These are phyloP conservation scores for Blepharisma japonicum DNA, from an alignment of 73 alveolate genomes.

Conservation along the genomic window DNA sequence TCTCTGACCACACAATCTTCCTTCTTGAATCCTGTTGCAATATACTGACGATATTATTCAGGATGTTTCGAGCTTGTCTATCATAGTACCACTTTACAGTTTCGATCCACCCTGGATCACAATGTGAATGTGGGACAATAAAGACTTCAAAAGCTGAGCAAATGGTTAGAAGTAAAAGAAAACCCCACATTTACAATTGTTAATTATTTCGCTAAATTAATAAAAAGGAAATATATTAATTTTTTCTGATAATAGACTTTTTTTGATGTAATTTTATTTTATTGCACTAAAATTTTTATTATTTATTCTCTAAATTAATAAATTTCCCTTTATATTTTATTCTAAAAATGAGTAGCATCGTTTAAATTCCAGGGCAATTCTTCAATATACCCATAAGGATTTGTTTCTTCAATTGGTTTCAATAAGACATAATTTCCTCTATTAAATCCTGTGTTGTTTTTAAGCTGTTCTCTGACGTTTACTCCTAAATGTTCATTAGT, in stretches of 20 bases:
- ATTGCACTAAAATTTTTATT: too few relatives aligned
- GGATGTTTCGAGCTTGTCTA: background rate
- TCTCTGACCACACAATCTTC: constrained; percentile 39
- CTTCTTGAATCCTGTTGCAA: constrained; percentile 13
- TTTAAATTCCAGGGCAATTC: constrained; percentile 8
- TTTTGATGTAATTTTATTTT: too few relatives aligned
- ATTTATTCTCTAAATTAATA: too few relatives aligned
- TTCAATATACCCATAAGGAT: constrained; percentile 4
- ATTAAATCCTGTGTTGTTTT: background rate
- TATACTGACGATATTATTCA: background rate
- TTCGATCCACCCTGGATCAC: constrained; percentile 97
- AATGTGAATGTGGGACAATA: constrained; percentile 94
- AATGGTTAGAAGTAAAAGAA: too few relatives aligned
- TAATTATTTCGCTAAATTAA: too few relatives aligned
- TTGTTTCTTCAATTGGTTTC: constrained; percentile 13
- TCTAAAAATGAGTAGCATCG: background rate
- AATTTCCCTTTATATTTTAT: too few relatives aligned
- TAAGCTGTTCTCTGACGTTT: constrained; percentile 14
- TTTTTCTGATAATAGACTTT: too few relatives aligned
- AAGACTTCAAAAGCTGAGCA: constrained; percentile 61
- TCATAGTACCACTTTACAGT: constrained; percentile 63
- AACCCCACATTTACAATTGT: too few relatives aligned
- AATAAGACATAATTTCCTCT: background rate
- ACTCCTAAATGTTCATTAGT: background rate
- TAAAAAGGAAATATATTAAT: too few relatives aligned